Evolutionary conservation across 176 grass and related monocot genomes (phyloP).

Genomic region (Hyparrhenia diplandra): DNA sequence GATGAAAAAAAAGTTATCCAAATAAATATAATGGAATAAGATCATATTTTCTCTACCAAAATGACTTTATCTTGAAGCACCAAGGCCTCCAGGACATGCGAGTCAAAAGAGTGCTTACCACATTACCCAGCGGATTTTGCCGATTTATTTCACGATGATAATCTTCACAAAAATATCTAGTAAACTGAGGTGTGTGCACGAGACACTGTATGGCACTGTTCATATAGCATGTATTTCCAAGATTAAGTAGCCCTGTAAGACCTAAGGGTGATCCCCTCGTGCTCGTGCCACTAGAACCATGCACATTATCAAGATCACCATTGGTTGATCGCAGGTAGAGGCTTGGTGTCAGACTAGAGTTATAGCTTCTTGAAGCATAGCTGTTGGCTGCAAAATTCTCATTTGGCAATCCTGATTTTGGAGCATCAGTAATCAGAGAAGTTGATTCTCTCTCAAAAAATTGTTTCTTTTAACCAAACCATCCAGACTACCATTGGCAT

Average conservation of each 20-base stretch:
- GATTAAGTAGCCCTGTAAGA: slow-evolving; percentile 86
- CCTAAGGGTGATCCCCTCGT: slow-evolving; percentile 62
- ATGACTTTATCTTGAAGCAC: not conserved
- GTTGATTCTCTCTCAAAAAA: slow-evolving; percentile 53
- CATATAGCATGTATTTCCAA: slow-evolving; percentile 99
- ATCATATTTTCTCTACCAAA: not conserved
- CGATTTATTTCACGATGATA: slow-evolving; percentile 97
- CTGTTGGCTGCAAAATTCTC: slow-evolving; percentile 64
- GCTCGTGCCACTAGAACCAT: slow-evolving; percentile 48
- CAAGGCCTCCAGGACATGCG: not conserved
- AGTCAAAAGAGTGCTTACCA: slow-evolving; percentile 73
- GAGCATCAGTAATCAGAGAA: slow-evolving; percentile 58
- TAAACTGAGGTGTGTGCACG: slow-evolving; percentile 95
- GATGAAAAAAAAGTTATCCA: slow-evolving; percentile 10
- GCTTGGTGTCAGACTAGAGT: slow-evolving; percentile 50
- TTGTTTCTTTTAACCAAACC: slow-evolving; percentile 78
- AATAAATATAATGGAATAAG: slow-evolving; percentile 16
- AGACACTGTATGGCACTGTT: slow-evolving; percentile 98
- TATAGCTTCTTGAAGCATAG: slow-evolving; percentile 67
- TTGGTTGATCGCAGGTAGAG: slow-evolving; percentile 50
- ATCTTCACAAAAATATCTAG: slow-evolving; percentile 97
- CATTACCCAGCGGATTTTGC: slow-evolving; percentile 92
- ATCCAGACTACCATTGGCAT: slow-evolving; percentile 66
- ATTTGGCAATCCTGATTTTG: slow-evolving; percentile 54
- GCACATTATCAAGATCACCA: slow-evolving; percentile 57